Base-by-base conservation (phyloP, 148 eudicot genomes). In the Dianthus caryophyllus region DNA sequence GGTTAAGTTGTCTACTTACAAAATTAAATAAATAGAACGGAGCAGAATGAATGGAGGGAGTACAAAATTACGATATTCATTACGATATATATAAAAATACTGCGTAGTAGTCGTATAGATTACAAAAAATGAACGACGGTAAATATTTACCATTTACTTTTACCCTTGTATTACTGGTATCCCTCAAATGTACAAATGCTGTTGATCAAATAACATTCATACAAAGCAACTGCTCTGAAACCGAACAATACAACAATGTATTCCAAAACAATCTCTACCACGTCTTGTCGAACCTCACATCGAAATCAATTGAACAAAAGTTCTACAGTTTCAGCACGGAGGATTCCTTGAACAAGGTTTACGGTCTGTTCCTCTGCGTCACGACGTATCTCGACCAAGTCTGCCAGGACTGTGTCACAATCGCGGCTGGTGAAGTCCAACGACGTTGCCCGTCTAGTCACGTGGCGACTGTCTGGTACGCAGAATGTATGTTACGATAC, bases 401-500 rank as follows among this genome's bases (percentile, higher is more conserved):
- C 14, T 69, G 78, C 58, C 57, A 68, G 11, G 54, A 46, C 12
- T 75, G 73, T 55, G 16, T 75, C 11, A 20, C 54, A 0, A 21
- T 49, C 25, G 78, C 78, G 46, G 48, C 24, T 22, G 48, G 62
- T n/a, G 51, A 67, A 30, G 57, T 69, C 13, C 43, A 29, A 47
- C 31, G 55, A 44, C 21, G 61, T 22, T 69, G 73, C 46, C 49
- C 57, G 6, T 75, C 78, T 5, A 58, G 71, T 49, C 12, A 5
- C 9, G 77, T 62, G 44, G 68, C 77, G 0, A 68, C 57, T 41
- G 69, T 74, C 7, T 74, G 77, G 77, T 62, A 68, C 1, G 16
- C 26, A 5, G 52, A 20, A 1, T 74, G 77, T n/a, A 74, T 74
- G 77, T 31, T 74, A 17, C 69, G 73, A 4, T 75, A 75, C 44